Evolutionary conservation across 352 stramenopile genomes (phyloP), one percentile per base, ranked within the genome.

Genomic region (Aphanomyces astaci): DNA sequence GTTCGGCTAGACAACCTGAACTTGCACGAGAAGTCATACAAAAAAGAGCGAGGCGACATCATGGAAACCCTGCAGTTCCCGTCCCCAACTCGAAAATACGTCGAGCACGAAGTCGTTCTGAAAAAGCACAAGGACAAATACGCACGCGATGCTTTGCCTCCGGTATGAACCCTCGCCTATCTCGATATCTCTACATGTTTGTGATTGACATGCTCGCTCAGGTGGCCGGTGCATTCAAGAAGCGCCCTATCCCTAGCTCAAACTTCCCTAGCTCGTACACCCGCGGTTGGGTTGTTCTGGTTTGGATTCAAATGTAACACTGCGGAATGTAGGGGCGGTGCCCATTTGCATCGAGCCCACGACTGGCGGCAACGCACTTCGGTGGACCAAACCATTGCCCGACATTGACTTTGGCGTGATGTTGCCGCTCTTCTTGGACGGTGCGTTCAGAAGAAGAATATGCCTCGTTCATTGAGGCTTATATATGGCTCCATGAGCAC

Each of bases 371-470:
- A 68, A 68, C 27, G 39, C 49, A 13, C 62, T 68, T 3, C 49
- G 49, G n/a, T 68, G 62, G 62, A 68, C 62, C n/a, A 68, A 68
- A 28, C 66, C 78, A 31, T 69, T 92, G 36, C 72, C 76, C 32
- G 75, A 76, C 39, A 72, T 96, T 49, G 88, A 96, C 74, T 96
- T 90, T 62, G 46, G 74, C 39, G 90, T 89, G 60, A 86, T 95
- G 67, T 80, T 98, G 19, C 92, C 92, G 25, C 75, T 97, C 19
- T 97, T 97, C 70, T 77, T 97, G 32, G 87, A 97, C 33, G 91
- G 92, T 68, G 33, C 32, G 7, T 19, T n/a, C n/a, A n/a, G n/a
- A n/a, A n/a, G n/a, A n/a, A n/a, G n/a, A n/a, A n/a, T n/a, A n/a
- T n/a, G n/a, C n/a, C n/a, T n/a, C n/a, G n/a, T n/a, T n/a, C n/a